These are phyloP conservation scores for Leccinum fallax DNA, from an alignment of 1,284 basidiomycete genomes.

Conservation along the genomic window DNA sequence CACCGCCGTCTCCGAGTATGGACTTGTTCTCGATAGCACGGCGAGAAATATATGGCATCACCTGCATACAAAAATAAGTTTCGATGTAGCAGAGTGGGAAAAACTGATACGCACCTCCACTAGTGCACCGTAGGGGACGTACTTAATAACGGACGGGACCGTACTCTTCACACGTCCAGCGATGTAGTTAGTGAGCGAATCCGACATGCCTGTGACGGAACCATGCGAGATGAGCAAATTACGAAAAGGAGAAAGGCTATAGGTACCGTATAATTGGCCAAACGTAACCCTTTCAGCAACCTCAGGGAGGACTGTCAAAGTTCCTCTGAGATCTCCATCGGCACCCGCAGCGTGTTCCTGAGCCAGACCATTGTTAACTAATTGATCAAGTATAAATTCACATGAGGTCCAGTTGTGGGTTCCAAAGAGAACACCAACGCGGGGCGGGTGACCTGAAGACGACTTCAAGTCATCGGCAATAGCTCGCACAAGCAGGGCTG, in stretches of 20 bases:
- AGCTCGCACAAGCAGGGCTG: slow-evolving; percentile 59
- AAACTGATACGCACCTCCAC: slow-evolving; percentile 48
- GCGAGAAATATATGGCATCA: slow-evolving; percentile 74
- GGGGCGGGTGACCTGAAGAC: slow-evolving; percentile 33
- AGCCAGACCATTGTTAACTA: slow-evolving; percentile 64
- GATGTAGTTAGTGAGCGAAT: slow-evolving; percentile 75
- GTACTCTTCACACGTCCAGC: slow-evolving; percentile 55
- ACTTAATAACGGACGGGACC: slow-evolving; percentile 80
- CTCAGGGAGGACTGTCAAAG: slow-evolving; percentile 48
- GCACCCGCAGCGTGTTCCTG: slow-evolving; percentile 14
- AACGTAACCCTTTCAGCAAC: slow-evolving; percentile 72
- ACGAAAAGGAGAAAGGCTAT: slow-evolving; percentile 7
- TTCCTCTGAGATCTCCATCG: slow-evolving; percentile 33
- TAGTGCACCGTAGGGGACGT: slow-evolving; percentile 85
- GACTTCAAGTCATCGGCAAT: slow-evolving; percentile 40
- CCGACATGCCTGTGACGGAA: slow-evolving; percentile 71
- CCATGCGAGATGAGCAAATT: background rate
- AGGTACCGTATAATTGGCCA: slow-evolving; percentile 83
- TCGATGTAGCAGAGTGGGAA: background rate
- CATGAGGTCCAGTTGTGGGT: slow-evolving; percentile 83
- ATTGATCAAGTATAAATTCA: slow-evolving; percentile 59
- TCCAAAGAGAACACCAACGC: slow-evolving; percentile 78
- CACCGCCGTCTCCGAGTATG: slow-evolving; percentile 57
- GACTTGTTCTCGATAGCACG: slow-evolving; percentile 80
- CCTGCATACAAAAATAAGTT: slow-evolving; percentile 28